Percentiles rank a stretch among this genome's conserved stretches.
Evolutionary conservation across 305 asterid genomes (phyloP).

Genomic region (Rubia occidens): DNA sequence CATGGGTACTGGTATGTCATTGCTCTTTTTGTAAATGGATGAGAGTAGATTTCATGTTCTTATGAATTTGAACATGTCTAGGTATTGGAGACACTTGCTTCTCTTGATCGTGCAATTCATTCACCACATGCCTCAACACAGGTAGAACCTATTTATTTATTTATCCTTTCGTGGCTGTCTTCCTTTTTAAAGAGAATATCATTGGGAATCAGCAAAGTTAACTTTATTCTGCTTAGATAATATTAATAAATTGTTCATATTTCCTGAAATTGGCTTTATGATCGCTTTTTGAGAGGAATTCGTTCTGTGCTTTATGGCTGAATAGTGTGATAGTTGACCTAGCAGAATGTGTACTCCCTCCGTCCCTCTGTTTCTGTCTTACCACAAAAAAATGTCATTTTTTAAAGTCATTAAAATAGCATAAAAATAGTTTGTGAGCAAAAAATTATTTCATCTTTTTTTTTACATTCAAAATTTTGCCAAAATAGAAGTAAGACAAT

Average conservation of each 20-base stretch:
- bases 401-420: no score
- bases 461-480: no score
- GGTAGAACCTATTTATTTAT: constrained; percentile 28
- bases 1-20: constrained; percentile 90
- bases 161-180: not conserved
- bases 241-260: not conserved
- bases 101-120: constrained; percentile 92
- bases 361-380: no score
- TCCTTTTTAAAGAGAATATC: not conserved
- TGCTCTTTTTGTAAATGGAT: constrained; percentile 14
- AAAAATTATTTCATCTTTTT: no score
- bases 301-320: not conserved
- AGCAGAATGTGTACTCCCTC: not conserved
- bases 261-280: not conserved
- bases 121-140: constrained; percentile 96
- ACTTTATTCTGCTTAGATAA: not conserved
- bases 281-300: not conserved
- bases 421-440: no score
- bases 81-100: constrained; percentile 95
- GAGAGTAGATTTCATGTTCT: constrained; percentile 19
- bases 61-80: constrained; percentile 27
- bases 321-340: not conserved
- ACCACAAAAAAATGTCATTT: no score
- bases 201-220: no score
- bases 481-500: no score